These are phyloP conservation scores for Cercospora citrullina DNA, from an alignment of 2,329 filamentous ascomycete species.

Conservation along the genomic window DNA sequence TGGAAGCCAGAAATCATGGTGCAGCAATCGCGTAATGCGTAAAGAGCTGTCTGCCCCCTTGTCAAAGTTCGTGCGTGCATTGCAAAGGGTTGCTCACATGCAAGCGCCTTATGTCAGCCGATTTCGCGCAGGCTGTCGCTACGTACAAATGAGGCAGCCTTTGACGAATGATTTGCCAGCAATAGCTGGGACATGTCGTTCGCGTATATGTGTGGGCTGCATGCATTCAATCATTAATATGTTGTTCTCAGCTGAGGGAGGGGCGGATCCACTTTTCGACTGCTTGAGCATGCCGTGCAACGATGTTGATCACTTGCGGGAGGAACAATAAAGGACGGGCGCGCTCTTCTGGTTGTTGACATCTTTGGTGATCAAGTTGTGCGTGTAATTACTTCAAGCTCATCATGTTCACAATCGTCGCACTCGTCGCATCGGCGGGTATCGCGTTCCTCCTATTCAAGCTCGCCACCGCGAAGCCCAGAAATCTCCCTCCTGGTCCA, in stretches of 20 bases:
- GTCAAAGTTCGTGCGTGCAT: neutral
- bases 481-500: constrained; percentile 29
- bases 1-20: neutral
- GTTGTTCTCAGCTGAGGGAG: neutral
- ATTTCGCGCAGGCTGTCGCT: neutral
- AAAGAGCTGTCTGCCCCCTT: neutral
- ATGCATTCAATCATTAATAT: neutral
- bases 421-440: neutral
- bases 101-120: neutral
- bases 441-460: neutral
- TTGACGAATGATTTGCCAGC: neutral
- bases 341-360: neutral
- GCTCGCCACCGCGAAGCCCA: constrained; percentile 1
- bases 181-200: neutral
- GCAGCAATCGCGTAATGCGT: neutral
- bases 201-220: neutral
- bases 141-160: neutral
- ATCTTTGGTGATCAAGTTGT: neutral
- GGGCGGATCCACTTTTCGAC: neutral
- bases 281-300: neutral
- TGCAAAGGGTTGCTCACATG: neutral
- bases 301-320: neutral
- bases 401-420: neutral
- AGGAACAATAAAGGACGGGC: neutral
- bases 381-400: neutral